Evolutionary conservation across 768 basidiomycete genomes (phyloP).

Genomic region (Jaapia argillacea): DNA sequence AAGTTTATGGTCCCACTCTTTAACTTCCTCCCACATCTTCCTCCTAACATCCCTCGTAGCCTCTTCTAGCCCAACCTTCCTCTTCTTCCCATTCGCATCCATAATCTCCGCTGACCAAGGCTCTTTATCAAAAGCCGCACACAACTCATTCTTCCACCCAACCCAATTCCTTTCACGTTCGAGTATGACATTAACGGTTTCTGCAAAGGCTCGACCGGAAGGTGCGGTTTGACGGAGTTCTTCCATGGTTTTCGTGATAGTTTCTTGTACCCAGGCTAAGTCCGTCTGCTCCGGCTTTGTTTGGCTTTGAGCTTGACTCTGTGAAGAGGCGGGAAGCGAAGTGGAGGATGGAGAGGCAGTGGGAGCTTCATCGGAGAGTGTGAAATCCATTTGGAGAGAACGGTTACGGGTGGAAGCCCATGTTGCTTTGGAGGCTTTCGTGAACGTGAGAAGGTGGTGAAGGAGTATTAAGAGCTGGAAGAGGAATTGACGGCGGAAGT

Average conservation of each 20-base stretch:
- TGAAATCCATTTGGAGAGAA: conserved; percentile 79
- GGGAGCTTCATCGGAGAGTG: conserved; percentile 51
- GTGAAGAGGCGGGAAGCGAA: too few relatives aligned
- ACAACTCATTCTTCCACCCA: conserved; percentile 80
- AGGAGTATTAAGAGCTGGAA: conserved; percentile 79
- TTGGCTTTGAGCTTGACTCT: too few relatives aligned
- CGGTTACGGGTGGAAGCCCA: conserved; percentile 63
- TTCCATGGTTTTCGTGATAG: conserved; percentile 39
- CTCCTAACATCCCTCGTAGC: conserved; percentile 42
- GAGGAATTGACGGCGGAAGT: conserved; percentile 89
- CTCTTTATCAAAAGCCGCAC: conserved; percentile 69
- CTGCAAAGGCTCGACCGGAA: conserved; percentile 66
- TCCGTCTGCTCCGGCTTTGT: too few relatives aligned
- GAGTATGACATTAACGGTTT: conserved; percentile 61
- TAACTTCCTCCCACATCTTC: conserved; percentile 46
- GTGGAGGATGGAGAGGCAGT: not conserved
- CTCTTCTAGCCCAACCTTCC: conserved; percentile 48
- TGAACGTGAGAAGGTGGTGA: conserved; percentile 66
- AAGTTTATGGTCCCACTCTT: conserved; percentile 53
- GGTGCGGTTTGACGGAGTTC: conserved; percentile 68
- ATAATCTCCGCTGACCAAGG: conserved; percentile 44
- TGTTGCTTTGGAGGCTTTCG: conserved; percentile 48
- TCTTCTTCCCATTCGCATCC: conserved; percentile 25
- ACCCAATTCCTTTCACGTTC: conserved; percentile 88
- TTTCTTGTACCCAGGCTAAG: conserved; percentile 66